Base-by-base conservation (phyloP, 345 rosid species). In the Lenwebbia sp. region DNA sequence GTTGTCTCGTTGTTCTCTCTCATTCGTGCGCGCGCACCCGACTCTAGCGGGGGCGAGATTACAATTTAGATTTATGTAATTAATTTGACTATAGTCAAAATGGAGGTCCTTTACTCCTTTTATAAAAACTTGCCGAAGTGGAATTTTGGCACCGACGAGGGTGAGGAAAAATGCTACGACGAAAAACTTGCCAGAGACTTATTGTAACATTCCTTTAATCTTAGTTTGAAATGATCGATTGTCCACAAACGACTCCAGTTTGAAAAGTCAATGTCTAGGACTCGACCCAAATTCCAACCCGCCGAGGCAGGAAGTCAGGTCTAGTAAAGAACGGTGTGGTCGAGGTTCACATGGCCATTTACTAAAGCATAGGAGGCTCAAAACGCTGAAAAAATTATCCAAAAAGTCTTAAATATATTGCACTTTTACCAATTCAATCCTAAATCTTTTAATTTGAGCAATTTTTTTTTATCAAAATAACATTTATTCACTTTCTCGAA, bases 1-100 rank as follows among this genome's bases (percentile, higher is more conserved):
- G 3, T 65, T 3, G 1, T 65, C 41, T 0, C 5, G 0, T 58
- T 28, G 3, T 0, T 13, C 2, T 13, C n/a, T 58, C 0, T 58
- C 13, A 6, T n/a, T 13, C 17, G n/a, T n/a, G 13, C 33, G n/a
- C 28, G 0, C 28, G 4, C 28, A 2, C 33, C 15, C 70, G 4
- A 7, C 7, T 62, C 9, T 30, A 5, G 10, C 1, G 3, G 11
- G 1, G 22, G 15, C 0, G 10, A 7, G 30, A 30, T 62, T 30
- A 17, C 75, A 17, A 62, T 7, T 62, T 30, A 62, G 5, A 28
- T 62, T 30, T 14, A 11, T 1, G 15, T 14, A 62, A 1, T 28
- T 30, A 6, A 62, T 62, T 62, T 28, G 30, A 7, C 10, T 62
- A 15, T 15, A 28, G 41, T 15, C 5, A n/a, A 62, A 62, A 28